These are phyloP conservation scores for Eucalyptus cladocalyx DNA, from an alignment of 345 rosid genomes.

Conservation along the genomic window DNA sequence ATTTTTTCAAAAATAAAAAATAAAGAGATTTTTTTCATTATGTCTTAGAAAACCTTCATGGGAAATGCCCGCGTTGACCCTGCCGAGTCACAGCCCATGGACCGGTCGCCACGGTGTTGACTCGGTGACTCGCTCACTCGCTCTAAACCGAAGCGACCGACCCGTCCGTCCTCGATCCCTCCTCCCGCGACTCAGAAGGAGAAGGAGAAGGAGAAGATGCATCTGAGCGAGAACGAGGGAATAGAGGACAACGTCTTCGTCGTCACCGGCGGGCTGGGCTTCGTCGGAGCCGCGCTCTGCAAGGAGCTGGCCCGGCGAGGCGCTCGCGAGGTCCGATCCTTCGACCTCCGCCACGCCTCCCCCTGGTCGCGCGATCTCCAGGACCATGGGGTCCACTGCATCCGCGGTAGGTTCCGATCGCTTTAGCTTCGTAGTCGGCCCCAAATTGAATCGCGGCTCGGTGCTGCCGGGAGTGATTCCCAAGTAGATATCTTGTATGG, in stretches of 20 bases:
- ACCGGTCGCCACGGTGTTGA: neutral
- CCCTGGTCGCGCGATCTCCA: slow-evolving; percentile 55
- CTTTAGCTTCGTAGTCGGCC: neutral
- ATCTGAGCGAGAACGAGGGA: slow-evolving; percentile 90
- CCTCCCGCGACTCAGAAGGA: neutral
- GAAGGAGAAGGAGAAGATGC: slow-evolving; percentile 17
- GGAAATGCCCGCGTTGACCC: neutral
- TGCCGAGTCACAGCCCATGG: neutral
- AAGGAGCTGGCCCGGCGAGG: slow-evolving; percentile 75
- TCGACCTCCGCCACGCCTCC: slow-evolving; percentile 57
- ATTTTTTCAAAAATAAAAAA: neutral
- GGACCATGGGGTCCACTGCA: slow-evolving; percentile 19
- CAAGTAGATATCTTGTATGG: neutral
- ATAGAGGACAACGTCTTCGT: slow-evolving; percentile 64
- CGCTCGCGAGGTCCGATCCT: slow-evolving; percentile 71
- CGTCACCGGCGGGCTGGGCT: slow-evolving; percentile 80
- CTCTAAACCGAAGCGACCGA: neutral
- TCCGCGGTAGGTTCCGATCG: slow-evolving; percentile 38
- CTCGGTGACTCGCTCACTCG: neutral
- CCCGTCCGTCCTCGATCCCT: neutral
- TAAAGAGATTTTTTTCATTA: neutral
- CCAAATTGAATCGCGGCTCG: neutral
- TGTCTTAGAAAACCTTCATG: neutral
- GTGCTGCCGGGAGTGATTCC: neutral
- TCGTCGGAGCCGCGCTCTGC: slow-evolving; percentile 82